Evolutionary conservation across 768 basidiomycete genomes (phyloP), one percentile per base, ranked within the genome.

Genomic region (Suillus subluteus): DNA sequence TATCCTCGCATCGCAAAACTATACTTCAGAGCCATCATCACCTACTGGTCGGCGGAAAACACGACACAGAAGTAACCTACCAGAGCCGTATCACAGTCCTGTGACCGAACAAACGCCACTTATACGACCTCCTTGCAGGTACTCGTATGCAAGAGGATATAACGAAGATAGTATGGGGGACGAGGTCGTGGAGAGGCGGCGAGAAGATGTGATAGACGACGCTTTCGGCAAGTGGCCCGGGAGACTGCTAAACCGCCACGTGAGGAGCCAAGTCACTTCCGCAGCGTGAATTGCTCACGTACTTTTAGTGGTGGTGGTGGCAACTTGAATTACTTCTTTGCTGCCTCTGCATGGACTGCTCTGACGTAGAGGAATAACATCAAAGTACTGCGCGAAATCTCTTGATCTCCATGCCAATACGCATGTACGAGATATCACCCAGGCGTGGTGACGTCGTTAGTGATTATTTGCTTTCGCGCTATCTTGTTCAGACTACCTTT

Each of bases 261-360:
- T 93, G 76, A 69, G 89, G 82, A 8, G 40, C 58, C 6, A 56
- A 35, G 8, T 12, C 21, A 8, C 40, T 44, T 16, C 41, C 63
- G 61, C 38, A 23, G 44, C 44, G 2, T 26, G 62, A 26, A 63
- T 44, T 26, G n/a, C 54, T 65, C 63, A 62, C 63, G 58, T 62
- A 40, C n/a, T 55, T 40, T 18, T 69, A 94, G 92, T 94, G 92
- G 92, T 95, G 93, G 92, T 87, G 89, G 89, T 91, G 89, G 90
- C 86, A 87, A 63, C 62, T 91, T 1, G 86, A 90, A 70, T 86
- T 88, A 6, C 73, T 90, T 23, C 62, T 91, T 12, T 88, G 87
- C 71, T 93, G 90, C 75, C 82, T 83, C 62, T 89, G 87, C 73
- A 72, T 75, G 11, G 81, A 79, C 67, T 75, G 85, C 40, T 80